Conservation (phyloP, 192 early-diverging fungal genomes). For the Allomyces javanicus region DNA sequence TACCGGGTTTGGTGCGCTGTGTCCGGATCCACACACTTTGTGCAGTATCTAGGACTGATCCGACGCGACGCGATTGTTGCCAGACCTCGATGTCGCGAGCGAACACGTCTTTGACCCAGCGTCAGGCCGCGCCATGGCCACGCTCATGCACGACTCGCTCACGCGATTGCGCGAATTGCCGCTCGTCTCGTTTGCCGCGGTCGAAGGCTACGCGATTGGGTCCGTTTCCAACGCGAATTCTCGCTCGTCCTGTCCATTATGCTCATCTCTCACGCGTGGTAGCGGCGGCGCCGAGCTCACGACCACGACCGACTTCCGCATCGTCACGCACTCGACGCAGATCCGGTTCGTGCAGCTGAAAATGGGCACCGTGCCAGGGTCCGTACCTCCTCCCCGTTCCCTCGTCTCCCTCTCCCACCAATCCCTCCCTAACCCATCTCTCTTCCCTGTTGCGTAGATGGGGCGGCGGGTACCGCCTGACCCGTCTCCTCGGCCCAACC, state of each 20-base stretch:
- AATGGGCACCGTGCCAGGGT: conserved; percentile 40
- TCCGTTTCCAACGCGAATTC: too few relatives aligned
- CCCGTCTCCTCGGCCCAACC: not conserved
- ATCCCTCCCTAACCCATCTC: too few relatives aligned
- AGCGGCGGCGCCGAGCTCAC: conserved; percentile 40
- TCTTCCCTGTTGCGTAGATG: not conserved
- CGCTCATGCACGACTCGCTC: conserved; percentile 41
- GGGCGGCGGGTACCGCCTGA: not conserved
- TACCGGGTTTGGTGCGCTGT: conserved; percentile 10
- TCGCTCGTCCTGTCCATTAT: too few relatives aligned
- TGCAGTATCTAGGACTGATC: too few relatives aligned
- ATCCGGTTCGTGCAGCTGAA: conserved; percentile 38
- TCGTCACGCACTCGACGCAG: conserved; percentile 14
- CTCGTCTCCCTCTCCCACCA: too few relatives aligned
- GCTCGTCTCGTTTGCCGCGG: conserved; percentile 33
- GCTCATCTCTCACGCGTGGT: too few relatives aligned
- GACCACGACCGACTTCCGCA: conserved; percentile 35
- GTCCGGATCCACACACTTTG: too few relatives aligned
- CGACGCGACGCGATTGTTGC: too few relatives aligned
- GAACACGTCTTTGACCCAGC: conserved; percentile 17
- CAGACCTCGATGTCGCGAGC: conserved; percentile 30
- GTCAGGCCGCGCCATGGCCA: conserved; percentile 20
- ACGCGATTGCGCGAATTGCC: conserved; percentile 27
- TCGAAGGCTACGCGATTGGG: conserved; percentile 41
- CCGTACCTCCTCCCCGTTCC: too few relatives aligned